Percentiles rank a stretch among this genome's conserved stretches.
phyloP scores from a whole-genome alignment of 768 basidiomycete genomes.

The Rhodotorula sphaerocarpa region DNA sequence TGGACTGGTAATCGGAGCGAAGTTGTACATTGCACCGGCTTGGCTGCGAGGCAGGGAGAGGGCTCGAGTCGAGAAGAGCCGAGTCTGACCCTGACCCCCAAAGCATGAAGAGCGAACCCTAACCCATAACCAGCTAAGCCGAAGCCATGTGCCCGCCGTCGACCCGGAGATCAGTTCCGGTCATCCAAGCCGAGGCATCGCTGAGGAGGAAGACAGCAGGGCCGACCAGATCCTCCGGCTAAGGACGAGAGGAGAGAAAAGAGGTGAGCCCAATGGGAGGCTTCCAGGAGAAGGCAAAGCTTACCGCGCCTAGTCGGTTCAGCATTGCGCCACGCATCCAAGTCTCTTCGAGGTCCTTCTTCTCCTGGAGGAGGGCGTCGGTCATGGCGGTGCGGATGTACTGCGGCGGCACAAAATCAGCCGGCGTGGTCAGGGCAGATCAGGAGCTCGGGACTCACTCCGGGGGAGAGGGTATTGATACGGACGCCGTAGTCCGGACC shows the following conservation, averaged over 20 bases:
- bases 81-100: no score
- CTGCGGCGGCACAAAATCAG: not conserved
- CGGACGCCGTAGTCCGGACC: not conserved
- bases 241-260: not conserved
- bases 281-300: not conserved
- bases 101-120: no score
- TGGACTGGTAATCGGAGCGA: conserved; percentile 30
- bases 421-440: not conserved
- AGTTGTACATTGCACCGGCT: no score
- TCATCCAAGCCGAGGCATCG: not conserved
- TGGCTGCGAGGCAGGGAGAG: no score
- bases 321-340: not conserved
- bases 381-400: conserved; percentile 2
- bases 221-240: conserved; percentile 1
- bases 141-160: not conserved
- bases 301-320: not conserved
- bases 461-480: not conserved
- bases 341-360: not conserved
- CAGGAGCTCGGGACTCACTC: not conserved
- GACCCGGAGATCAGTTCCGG: not conserved
- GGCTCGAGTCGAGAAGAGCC: no score
- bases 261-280: not conserved
- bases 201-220: not conserved
- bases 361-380: not conserved
- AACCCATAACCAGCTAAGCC: no score